Percentiles rank a stretch among this genome's conserved stretches.
Evolutionary conservation across 2,329 filamentous ascomycete genomes (phyloP).

Genomic region (Botrytis aclada): DNA sequence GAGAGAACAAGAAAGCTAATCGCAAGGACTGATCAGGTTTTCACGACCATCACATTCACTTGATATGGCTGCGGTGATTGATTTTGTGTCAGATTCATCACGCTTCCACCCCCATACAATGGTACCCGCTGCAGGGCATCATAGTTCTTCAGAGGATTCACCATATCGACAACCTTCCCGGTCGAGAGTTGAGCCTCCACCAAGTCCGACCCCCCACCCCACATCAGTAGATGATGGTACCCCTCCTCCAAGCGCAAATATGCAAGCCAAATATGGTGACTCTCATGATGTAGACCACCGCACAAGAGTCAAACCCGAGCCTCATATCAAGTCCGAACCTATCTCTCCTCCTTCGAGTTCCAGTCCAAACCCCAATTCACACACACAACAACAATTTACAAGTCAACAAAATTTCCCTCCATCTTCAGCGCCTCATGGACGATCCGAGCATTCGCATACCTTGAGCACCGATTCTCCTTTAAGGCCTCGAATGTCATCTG

Average conservation of each 20-base stretch:
- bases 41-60: slow-evolving; percentile 24
- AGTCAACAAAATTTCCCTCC: slow-evolving; percentile 34
- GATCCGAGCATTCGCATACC: slow-evolving; percentile 15
- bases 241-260: slow-evolving; percentile 29
- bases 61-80: slow-evolving; percentile 63
- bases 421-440: slow-evolving; percentile 23
- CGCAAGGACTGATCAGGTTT: slow-evolving; percentile 26
- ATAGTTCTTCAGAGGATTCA: slow-evolving; percentile 45
- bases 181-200: slow-evolving; percentile 32
- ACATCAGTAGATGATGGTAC: slow-evolving; percentile 25
- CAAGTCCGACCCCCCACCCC: slow-evolving; percentile 33
- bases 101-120: slow-evolving; percentile 60
- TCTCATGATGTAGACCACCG: slow-evolving; percentile 19
- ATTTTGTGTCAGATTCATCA: slow-evolving; percentile 70
- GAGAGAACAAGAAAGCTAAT: slow-evolving; percentile 26
- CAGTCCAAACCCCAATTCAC: slow-evolving; percentile 27
- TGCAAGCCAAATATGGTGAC: slow-evolving; percentile 22
- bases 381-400: slow-evolving; percentile 29
- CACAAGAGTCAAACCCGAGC: slow-evolving; percentile 24
- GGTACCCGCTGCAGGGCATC: slow-evolving; percentile 51
- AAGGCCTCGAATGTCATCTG: neutral
- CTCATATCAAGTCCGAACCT: slow-evolving; percentile 25
- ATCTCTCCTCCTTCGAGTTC: slow-evolving; percentile 36
- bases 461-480: slow-evolving; percentile 1
- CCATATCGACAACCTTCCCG: slow-evolving; percentile 33